Evolutionary conservation across 352 stramenopile species (phyloP).

Genomic region (Phytophthora chlamydospora): DNA sequence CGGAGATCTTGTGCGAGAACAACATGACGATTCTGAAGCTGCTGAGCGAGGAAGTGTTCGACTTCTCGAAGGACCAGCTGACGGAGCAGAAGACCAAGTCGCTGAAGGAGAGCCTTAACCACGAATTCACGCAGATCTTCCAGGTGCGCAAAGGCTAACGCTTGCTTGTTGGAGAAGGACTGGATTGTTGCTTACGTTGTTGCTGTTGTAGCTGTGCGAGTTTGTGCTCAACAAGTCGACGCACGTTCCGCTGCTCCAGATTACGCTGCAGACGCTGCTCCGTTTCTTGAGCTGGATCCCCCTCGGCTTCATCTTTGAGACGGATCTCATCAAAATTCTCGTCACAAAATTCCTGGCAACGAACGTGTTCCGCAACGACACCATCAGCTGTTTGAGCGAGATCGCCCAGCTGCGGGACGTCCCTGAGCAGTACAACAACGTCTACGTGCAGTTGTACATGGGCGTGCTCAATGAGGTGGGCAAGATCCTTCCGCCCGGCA

Average conservation of each 20-base stretch:
- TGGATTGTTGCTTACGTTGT: neutral
- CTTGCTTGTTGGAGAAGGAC: constrained; percentile 12
- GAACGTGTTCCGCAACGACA: constrained; percentile 96
- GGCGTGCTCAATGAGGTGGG: constrained; percentile 93
- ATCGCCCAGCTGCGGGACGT: constrained; percentile 96
- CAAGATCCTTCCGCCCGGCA: constrained; percentile 91
- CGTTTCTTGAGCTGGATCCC: constrained; percentile 99
- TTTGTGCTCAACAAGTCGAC: constrained; percentile 97
- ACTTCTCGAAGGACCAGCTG: constrained; percentile 98
- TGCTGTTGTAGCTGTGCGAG: constrained; percentile 91
- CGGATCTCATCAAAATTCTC: constrained; percentile 94
- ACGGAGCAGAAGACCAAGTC: constrained; percentile 98
- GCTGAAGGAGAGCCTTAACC: constrained; percentile 98
- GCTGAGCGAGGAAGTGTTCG: constrained; percentile 99
- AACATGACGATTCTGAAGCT: constrained; percentile 99
- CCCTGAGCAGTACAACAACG: constrained; percentile 90
- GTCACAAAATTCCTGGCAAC: constrained; percentile 97
- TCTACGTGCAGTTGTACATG: constrained; percentile 96
- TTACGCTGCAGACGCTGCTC: constrained; percentile 97
- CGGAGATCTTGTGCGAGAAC: constrained; percentile 99
- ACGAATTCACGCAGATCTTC: constrained; percentile 99
- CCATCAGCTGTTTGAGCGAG: constrained; percentile 98
- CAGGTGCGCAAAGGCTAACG: constrained; percentile 42
- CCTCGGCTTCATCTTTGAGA: constrained; percentile 98
- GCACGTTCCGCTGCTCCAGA: constrained; percentile 92